Evolutionary conservation across 208 protist species (phyloP).

Genomic region (Acanthamoeba castellanii): DNA sequence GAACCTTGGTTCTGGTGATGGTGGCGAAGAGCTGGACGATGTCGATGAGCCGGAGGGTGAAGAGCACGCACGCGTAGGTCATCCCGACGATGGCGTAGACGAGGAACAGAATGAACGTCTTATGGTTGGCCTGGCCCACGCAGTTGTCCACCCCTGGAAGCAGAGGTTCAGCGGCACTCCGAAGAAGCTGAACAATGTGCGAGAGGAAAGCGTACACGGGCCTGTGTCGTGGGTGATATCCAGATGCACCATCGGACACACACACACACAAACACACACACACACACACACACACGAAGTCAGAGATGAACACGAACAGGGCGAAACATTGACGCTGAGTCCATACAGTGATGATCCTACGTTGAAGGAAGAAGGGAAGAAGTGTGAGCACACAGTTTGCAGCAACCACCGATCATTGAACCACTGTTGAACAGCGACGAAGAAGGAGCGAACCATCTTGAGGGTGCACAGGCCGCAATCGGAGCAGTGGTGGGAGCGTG

Average conservation of each 20-base stretch:
- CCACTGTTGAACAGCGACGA: too few relatives aligned
- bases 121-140: conserved; percentile 61
- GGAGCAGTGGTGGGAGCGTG: conserved; percentile 49
- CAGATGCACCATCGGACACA: not conserved
- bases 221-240: not conserved
- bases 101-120: conserved; percentile 30
- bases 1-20: not conserved
- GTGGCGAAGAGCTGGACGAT: not conserved
- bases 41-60: not conserved
- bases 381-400: not conserved
- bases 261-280: not conserved
- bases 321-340: too few relatives aligned
- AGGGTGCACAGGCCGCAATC: conserved; percentile 28
- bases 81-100: conserved; percentile 14
- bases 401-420: too few relatives aligned
- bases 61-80: not conserved
- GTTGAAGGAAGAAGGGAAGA: too few relatives aligned
- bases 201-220: too few relatives aligned
- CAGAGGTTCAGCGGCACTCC: not conserved
- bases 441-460: conserved; percentile 19
- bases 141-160: conserved; percentile 69
- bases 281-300: not conserved
- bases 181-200: not conserved
- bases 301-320: not conserved
- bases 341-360: conserved; percentile 75